Percentiles rank a stretch among this genome's conserved stretches.
phyloP scores from a whole-genome alignment of 305 asterid genomes.

The Fraxinus sp. region DNA sequence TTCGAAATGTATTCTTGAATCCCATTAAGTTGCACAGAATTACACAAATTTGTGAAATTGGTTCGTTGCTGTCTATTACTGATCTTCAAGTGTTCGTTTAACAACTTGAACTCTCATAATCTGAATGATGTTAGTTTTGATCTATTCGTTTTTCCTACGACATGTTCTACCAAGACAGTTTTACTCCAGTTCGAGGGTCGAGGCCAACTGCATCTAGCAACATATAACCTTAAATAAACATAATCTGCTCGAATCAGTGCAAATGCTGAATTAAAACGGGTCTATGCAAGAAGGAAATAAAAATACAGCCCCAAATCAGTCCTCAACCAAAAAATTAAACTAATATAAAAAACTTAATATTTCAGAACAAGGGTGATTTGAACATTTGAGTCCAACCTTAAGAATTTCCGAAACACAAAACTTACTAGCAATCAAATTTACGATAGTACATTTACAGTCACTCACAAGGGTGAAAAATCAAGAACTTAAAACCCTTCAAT shows the following conservation, averaged over 20 bases:
- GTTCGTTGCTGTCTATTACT: neutral
- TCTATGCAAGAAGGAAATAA: neutral
- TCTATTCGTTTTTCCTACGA: neutral
- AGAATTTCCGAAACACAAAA: conserved; percentile 15
- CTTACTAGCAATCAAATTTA: conserved; percentile 20
- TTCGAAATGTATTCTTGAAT: neutral
- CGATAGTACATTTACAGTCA: conserved; percentile 21
- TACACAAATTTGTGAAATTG: neutral
- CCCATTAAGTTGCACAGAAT: neutral
- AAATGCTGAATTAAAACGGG: neutral
- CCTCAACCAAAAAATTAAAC: neutral
- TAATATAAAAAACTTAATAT: neutral
- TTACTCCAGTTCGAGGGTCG: neutral
- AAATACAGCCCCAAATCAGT: neutral
- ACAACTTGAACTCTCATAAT: neutral
- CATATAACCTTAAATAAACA: neutral
- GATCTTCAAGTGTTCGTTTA: neutral
- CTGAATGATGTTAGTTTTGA: neutral
- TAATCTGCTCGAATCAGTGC: neutral
- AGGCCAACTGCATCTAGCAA: neutral
- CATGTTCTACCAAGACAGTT: neutral
- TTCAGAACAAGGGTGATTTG: conserved; percentile 2
- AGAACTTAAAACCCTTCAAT: neutral
- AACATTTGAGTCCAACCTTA: conserved; percentile 14
- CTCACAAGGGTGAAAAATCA: conserved; percentile 9